Base-by-base conservation (phyloP, 2,329 filamentous ascomycete genomes). In the Cercospora sp. region DNA sequence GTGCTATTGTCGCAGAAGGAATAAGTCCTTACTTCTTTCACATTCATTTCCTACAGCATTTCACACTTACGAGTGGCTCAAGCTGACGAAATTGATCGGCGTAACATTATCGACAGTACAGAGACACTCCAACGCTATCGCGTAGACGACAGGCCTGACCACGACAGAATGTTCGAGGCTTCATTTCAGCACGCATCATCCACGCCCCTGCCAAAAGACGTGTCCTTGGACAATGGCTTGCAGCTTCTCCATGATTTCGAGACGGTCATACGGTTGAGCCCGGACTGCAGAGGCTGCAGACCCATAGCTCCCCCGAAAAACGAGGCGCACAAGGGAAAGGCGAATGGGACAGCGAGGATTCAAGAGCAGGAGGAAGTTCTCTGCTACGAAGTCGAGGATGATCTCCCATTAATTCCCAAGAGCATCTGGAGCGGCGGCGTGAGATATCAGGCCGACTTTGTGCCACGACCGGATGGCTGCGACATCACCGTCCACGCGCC, bases 391-490 rank as follows among this genome's bases (percentile, higher is more conserved):
- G 76, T 78, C 20, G 75, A 77, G 68, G 77, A 78, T 70, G 75
- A 77, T n/a, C 73, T 78, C 0, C 73, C 75, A 2, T 79, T 79
- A 72, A 76, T 79, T 18, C 77, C 77, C 3, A 77, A 75, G 65
- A 69, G 69, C 20, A 71, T 79, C 1, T 79, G 77, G 77, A 66
- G 60, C 30, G 77, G 77, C 36, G 73, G 76, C 16, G 77, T 78
- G 9, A 72, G 65, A 53, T 79, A 79, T 68, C 72, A 66, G 1
- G 76, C 76, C 18, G 73, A 77, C 55, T 79, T 75, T 67, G 48
- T 74, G 5, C 73, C 73, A 0, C 69, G 67, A 23, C 65, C 67
- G 12, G 73, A 78, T 31, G 77, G 77, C 51, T 79, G 77, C 70
- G 74, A 77, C 65, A 78, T 79, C 69, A 77, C 74, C 10, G 73